A percentile compares a stretch with the other conserved stretches of the same genome.
phyloP scores from a whole-genome alignment of 331 rosid species.

The Pyrus hybrid region DNA sequence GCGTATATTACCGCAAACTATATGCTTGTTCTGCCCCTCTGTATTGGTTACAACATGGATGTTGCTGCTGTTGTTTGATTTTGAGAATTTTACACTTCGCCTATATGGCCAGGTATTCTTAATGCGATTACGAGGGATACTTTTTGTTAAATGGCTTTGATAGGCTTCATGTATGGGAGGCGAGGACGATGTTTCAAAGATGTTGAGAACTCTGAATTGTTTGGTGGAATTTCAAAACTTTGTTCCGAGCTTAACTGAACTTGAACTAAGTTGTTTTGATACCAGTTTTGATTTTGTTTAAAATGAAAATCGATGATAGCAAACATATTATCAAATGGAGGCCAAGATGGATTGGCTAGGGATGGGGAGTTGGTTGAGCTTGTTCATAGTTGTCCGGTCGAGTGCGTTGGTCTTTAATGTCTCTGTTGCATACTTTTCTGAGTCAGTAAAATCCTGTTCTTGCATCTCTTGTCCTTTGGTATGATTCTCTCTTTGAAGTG shows the following conservation, averaged over 20 bases:
- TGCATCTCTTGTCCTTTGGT: neutral
- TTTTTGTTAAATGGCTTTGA: neutral
- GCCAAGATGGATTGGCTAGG: neutral
- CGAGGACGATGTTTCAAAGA: neutral
- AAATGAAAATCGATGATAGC: neutral
- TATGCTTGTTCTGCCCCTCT: neutral
- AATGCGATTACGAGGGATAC: neutral
- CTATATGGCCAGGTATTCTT: neutral
- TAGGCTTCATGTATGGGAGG: neutral
- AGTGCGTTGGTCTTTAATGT: neutral
- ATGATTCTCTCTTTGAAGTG: neutral
- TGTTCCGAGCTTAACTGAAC: neutral
- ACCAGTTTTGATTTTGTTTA: neutral
- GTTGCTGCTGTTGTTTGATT: neutral
- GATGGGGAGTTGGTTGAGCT: neutral
- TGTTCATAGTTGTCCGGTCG: neutral
- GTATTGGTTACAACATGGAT: neutral
- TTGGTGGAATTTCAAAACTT: neutral
- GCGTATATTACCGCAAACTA: neutral
- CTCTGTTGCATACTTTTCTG: neutral
- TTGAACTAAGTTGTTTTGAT: neutral
- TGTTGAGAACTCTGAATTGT: neutral
- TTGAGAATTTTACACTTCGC: neutral
- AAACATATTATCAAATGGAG: neutral
- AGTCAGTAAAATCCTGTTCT: neutral